phyloP scores from a whole-genome alignment of 805 yeast species.

The Yarrowia osloensis region DNA sequence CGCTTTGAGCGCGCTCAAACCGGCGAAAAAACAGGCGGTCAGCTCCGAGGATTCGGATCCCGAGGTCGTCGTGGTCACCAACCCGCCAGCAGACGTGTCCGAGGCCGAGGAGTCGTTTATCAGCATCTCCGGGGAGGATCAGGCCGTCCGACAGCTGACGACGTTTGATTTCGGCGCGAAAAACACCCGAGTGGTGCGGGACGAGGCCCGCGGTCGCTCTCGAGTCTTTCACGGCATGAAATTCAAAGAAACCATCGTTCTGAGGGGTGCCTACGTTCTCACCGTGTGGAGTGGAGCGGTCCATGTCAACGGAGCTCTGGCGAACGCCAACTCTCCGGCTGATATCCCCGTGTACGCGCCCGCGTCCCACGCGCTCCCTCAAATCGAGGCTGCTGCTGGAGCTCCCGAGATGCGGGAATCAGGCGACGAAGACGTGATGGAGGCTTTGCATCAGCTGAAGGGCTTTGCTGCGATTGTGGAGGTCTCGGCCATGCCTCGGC shows the following conservation, averaged over 20 bases:
- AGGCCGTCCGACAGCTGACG: not conserved
- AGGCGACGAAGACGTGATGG: not conserved
- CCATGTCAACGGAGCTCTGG: conserved; percentile 23
- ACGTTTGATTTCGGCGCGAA: not conserved
- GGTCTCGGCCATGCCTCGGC: conserved; percentile 4
- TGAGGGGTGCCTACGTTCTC: conserved; percentile 14
- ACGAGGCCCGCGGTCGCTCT: not conserved
- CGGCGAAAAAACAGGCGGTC: conserved; percentile 11
- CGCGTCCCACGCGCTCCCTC: conserved; percentile 3
- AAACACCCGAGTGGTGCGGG: conserved; percentile 16
- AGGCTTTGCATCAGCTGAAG: not conserved
- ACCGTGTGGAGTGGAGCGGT: conserved; percentile 23
- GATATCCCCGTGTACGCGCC: conserved; percentile 21
- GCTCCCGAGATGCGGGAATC: not conserved
- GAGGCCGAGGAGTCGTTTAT: conserved; percentile 14
- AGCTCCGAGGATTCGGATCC: conserved; percentile 15
- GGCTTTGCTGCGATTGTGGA: conserved; percentile 16
- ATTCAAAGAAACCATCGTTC: conserved; percentile 15
- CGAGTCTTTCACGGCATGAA: conserved; percentile 20
- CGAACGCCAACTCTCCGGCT: not conserved
- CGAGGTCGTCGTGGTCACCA: conserved; percentile 2
- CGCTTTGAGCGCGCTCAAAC: conserved; percentile 18
- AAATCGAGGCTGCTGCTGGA: conserved; percentile 26
- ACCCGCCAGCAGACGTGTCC: not conserved
- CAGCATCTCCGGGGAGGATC: not conserved